Evolutionary conservation across 2,329 filamentous ascomycete species (phyloP), one percentile per base, ranked within the genome.

Genomic region (Claviceps sp.): DNA sequence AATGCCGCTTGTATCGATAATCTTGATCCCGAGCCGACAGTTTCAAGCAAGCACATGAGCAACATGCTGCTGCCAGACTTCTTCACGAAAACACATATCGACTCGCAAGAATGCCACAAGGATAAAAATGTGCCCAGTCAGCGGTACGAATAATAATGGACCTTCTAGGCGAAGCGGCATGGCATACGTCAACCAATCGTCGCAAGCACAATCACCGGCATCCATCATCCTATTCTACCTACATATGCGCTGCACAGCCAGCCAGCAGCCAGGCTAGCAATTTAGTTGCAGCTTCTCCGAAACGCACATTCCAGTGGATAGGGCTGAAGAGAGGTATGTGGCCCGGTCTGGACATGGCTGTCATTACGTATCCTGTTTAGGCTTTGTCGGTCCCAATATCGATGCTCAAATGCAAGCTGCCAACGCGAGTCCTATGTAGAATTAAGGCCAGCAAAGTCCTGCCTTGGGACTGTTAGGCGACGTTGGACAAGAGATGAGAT

Each of bases 291-390:
- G 13, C 48, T 26, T 22, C n/a, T 42, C 48, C 40, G n/a, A 37
- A 36, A 8, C 46, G 49, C 41, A 14, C 49, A 24, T 30, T 49
- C 47, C 43, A 42, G 48, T 54, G 52, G 50, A 45, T 54, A 57
- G 54, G 55, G 54, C 54, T 57, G 55, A 57, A 49, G 52, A 47
- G 46, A 54, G 52, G 48, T 18, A 22, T 49, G 52, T 36, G 46
- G 52, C 42, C 42, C 20, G 20, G 42, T 22, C 20, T 43, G 42
- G 20, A 43, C 18, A 45, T 11, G 24, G 24, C 24, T 26, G 43
- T 45, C 14, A 16, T 30, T 30, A 13, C 43, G n/a, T 11, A 45
- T 30, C 16, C 43, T 52, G 40, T 49, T 46, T 52, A 47, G 51
- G 16, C 41, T 34, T 34, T 4, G 30, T 30, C 43, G 22, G 24